phyloP scores from a whole-genome alignment of 73 alveolate species.

The Tetrahymena thermophila region DNA sequence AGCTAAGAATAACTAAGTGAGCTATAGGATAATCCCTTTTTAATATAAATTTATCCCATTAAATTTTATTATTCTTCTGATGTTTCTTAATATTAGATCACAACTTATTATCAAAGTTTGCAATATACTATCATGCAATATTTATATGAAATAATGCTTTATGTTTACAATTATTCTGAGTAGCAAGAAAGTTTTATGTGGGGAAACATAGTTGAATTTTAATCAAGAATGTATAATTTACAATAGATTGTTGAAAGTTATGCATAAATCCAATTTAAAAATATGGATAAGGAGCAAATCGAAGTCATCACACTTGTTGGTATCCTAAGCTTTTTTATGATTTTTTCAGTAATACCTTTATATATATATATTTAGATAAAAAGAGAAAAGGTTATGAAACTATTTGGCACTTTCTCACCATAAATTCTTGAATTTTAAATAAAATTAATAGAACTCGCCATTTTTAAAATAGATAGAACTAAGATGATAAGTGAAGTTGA shows the following conservation, averaged over 20 bases:
- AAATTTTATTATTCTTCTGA: not conserved
- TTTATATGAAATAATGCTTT: not conserved
- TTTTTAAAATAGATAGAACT: not conserved
- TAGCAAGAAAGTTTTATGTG: not conserved
- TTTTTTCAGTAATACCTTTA: not conserved
- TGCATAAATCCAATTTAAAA: not conserved
- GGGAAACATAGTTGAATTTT: not conserved
- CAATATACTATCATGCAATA: not conserved
- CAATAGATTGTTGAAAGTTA: not conserved
- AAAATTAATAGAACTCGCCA: not conserved
- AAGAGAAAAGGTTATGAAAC: not conserved
- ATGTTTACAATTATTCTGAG: not conserved
- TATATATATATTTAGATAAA: not conserved
- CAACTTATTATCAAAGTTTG: not conserved
- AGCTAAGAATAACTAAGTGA: not conserved
- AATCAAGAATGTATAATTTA: not conserved
- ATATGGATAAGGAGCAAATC: not conserved
- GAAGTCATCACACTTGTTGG: not conserved
- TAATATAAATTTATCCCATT: not conserved
- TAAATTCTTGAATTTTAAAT: not conserved
- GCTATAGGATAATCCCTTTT: not conserved
- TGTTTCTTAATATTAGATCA: not conserved
- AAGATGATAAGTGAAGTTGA: not conserved
- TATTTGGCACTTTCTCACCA: not conserved
- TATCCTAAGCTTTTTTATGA: not conserved